Base-by-base conservation (phyloP, 2,329 filamentous ascomycete species). In the Amauroascus verrucosus region DNA sequence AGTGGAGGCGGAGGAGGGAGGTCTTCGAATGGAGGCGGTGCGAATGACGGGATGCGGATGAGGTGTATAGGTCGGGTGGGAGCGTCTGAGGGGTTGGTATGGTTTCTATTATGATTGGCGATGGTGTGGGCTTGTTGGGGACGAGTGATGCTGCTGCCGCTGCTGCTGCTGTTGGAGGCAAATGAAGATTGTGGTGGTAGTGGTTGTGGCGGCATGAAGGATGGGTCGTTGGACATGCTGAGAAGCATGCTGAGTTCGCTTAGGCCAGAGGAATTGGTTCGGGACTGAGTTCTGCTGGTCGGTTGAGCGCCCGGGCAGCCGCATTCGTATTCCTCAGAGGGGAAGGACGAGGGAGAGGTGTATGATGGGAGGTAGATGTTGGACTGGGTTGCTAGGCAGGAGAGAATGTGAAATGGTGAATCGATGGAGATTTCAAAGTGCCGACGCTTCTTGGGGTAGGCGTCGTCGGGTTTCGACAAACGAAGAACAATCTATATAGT, bases 381-480 rank as follows among this genome's bases (percentile, higher is more conserved):
- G 48, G 87, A 85, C 66, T 93, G 86, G 0, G 88, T 94, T n/a
- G 90, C 89, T 57, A 86, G 86, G 72, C 90, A 96, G 57, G 90
- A 91, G 46, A 95, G 84, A 44, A 95, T 88, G 57, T 91, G 91
- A 65, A 96, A 91, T 0, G 90, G 90, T 1, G 89, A 95, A 70
- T 96, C 90, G 61, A 96, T 96, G 60, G 88, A 95, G 62, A 95
- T 95, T 68, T 96, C 90, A 61, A 95, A 96, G 65, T 95, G 90
- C 32, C 89, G 81, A 58, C 89, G 81, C 64, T 90, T 90, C 0
- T 75, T 76, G 0, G 88, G 83, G 62, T 95, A 86, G 9, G 84
- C 81, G 37, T 83, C 79, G 61, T 95, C 90, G 13, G 85, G 75
- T 61, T 88, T 88, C 28, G 89, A 95, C 45, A 96, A 83, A 50